Evolutionary conservation across 2,329 filamentous ascomycete species (phyloP).

Genomic region (Lizonia empirigonia): DNA sequence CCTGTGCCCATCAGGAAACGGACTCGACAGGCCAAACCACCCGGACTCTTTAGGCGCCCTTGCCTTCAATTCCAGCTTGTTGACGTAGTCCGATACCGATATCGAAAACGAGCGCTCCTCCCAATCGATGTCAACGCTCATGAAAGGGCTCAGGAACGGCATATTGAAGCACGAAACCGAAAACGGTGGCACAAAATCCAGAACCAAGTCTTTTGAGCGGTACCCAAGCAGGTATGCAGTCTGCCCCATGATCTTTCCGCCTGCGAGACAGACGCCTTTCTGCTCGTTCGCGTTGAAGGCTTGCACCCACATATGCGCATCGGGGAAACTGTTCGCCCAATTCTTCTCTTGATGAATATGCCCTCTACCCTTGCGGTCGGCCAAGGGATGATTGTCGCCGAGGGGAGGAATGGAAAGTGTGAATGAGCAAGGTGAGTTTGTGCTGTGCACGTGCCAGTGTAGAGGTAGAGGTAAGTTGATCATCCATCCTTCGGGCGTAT

Average conservation of each 20-base stretch:
- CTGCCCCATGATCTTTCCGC: conserved; percentile 43
- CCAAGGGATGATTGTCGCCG: conserved; percentile 24
- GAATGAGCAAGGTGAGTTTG: conserved; percentile 50
- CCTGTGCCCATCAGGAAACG: conserved; percentile 54
- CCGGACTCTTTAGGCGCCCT: conserved; percentile 49
- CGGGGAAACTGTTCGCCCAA: conserved; percentile 55
- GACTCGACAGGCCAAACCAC: conserved; percentile 54
- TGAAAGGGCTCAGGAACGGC: conserved; percentile 50
- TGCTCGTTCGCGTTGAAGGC: conserved; percentile 29
- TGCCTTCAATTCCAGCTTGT: conserved; percentile 51
- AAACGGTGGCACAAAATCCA: conserved; percentile 55
- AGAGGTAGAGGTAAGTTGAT: conserved; percentile 55
- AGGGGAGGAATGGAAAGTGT: conserved; percentile 46
- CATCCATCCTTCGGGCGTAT: conserved; percentile 55
- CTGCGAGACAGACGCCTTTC: conserved; percentile 39
- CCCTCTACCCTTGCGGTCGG: conserved; percentile 42
- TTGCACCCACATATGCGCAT: conserved; percentile 49
- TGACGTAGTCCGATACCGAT: conserved; percentile 46
- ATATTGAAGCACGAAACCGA: conserved; percentile 41
- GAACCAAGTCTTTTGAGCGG: conserved; percentile 41
- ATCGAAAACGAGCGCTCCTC: conserved; percentile 47
- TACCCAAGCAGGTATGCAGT: conserved; percentile 56
- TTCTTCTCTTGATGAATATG: conserved; percentile 59
- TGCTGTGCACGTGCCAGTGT: conserved; percentile 59
- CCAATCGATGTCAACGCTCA: conserved; percentile 51